Evolutionary conservation across 73 alveolate species (phyloP), one percentile per base, ranked within the genome.

Genomic region (Paramecium pentaurelia): DNA sequence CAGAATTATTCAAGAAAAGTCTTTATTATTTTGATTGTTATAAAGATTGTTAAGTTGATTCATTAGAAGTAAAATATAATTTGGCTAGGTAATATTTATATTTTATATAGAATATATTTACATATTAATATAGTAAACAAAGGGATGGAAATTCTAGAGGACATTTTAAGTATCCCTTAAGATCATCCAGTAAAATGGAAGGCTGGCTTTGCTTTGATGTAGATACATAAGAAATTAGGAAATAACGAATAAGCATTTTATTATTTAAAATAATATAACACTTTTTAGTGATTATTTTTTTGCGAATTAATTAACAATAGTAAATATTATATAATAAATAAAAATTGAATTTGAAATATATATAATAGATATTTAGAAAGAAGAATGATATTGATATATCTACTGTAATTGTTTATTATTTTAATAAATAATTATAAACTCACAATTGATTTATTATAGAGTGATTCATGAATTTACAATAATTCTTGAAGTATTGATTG

Each of bases 161-260:
- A 80, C 12, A 49, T 80, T 12, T n/a, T 80, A 2, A 36, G 49
- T 4, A 1, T 9, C 1, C 37, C 54, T 4, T 6, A 11, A 42
- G 73, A 80, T 12, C 91, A 80, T 45, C 58, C 71, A 25, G 47
- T 80, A 7, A 80, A 42, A 40, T 45, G 10, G 4, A 80, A 25
- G 49, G 91, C 91, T 11, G 91, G 77, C 9, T 80, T 80, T 80
- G 44, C 77, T 11, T 80, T 80, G 49, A 80, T 80, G 91, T 64
- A 80, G 49, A 9, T 80, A 8, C 71, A 80, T 20, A 80, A 80
- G 58, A 80, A 80, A 27, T 22, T 80, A 6, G 91, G 91, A 47
- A 80, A 80, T 80, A 18, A 42, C 12, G 91, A 80, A 11, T 9
- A 47, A 25, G 91, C 91, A 6, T 27, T 80, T 18, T 80, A 80